phyloP scores from a whole-genome alignment of 345 rosid genomes.

The Diplotaxis tenuifolia region DNA sequence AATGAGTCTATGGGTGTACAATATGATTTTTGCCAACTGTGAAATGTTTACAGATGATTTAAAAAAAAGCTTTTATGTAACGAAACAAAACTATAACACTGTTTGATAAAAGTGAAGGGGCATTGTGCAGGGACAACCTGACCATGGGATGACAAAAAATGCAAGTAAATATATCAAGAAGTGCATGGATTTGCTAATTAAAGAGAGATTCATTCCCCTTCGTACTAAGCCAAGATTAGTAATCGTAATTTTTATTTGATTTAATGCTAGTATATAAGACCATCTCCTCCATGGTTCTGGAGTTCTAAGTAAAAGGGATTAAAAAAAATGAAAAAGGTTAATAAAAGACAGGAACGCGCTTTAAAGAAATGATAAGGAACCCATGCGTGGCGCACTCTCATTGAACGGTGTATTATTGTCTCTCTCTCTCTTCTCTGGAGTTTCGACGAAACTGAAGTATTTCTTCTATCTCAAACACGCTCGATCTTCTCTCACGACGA shows the following conservation, averaged over 20 bases:
- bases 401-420: neutral
- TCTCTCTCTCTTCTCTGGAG: neutral
- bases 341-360: neutral
- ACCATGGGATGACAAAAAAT: conserved; percentile 4
- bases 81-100: neutral
- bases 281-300: neutral
- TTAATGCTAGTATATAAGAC: neutral
- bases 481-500: neutral
- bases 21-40: conserved; percentile 30
- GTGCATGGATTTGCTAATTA: conserved; percentile 25
- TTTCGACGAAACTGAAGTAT: neutral
- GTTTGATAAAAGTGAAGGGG: conserved; percentile 22
- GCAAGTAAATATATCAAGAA: conserved; percentile 8
- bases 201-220: conserved; percentile 34
- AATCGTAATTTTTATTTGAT: neutral
- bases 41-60: conserved; percentile 5
- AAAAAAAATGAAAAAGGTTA: too few relatives aligned
- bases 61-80: neutral
- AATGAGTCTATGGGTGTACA: conserved; percentile 24
- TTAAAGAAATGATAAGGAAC: neutral
- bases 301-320: neutral
- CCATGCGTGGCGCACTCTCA: neutral
- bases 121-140: conserved; percentile 32
- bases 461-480: neutral
- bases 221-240: conserved; percentile 20